Evolutionary conservation across 2,329 filamentous ascomycete species (phyloP), one percentile per base, ranked within the genome.

Genomic region (Coleophoma eucalyptorum): DNA sequence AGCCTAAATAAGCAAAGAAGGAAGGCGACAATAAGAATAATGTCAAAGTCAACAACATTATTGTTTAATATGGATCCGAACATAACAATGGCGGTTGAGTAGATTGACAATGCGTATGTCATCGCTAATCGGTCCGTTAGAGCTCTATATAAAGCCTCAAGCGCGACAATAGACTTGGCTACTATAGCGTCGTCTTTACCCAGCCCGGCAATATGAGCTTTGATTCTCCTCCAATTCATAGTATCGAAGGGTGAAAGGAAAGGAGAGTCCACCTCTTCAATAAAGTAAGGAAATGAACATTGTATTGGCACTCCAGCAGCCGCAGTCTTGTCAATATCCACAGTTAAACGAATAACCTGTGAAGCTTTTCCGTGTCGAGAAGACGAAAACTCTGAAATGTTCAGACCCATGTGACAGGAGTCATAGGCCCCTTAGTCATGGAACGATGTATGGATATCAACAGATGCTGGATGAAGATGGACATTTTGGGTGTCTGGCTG

Each of bases 331-430:
- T 61, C 57, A 38, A 61, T 61, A 1, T 54, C 53, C 1, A 57
- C 59, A 15, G 57, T 60, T 19, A 60, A 48, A 20, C 59, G 49
- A 31, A 60, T 60, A 20, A 57, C 54, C n/a, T 54, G 53, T 11
- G 58, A 60, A 51, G 56, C 59, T 13, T 26, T 26, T 4, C 4
- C 21, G 21, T 26, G 21, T 7, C 21, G 21, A 26, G 21, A 26
- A 7, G 21, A 26, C 7, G 21, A 7, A 26, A 7, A 26, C 21
- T 26, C 21, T 26, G 21, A 4, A 26, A 4, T 4, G 7, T 26
- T 7, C 21, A 26, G 21, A 26, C 7, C 21, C 7, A 4, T 7
- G 4, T 26, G 21, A 4, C 21, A 26, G 21, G 21, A 26, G 21
- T 4, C 7, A 26, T 26, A 26, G 21, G 7, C 21, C 26, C 26